Percentiles rank a stretch among this genome's conserved stretches.
Evolutionary conservation across 2,329 filamentous ascomycete species (phyloP).

Genomic region (Fusarium chaquense): DNA sequence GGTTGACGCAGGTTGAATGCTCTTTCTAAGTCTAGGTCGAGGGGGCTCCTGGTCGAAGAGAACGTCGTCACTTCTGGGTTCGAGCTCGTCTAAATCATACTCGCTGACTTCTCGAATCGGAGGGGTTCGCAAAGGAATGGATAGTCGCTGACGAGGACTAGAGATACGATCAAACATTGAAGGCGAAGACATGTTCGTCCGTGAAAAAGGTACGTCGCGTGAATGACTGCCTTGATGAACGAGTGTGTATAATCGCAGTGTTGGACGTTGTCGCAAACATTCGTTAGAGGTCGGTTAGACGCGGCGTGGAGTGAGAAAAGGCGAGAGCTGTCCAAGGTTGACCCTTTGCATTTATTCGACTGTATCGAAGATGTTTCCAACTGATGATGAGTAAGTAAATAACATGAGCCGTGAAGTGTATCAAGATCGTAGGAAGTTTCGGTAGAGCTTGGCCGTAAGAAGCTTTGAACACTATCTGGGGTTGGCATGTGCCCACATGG

Average conservation of each 20-base stretch:
- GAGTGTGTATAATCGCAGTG: slow-evolving; percentile 6
- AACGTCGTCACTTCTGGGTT: slow-evolving; percentile 53
- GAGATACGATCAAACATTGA: slow-evolving; percentile 48
- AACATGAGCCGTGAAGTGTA: background rate
- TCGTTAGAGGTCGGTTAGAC: slow-evolving; percentile 20
- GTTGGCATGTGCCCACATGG: slow-evolving; percentile 42
- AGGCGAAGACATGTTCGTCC: slow-evolving; percentile 45
- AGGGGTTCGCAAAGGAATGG: slow-evolving; percentile 47
- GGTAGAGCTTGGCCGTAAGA: slow-evolving; percentile 15
- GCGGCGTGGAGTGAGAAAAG: slow-evolving; percentile 1
- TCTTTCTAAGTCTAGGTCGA: slow-evolving; percentile 40
- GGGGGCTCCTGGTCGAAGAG: slow-evolving; percentile 40
- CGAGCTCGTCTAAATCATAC: slow-evolving; percentile 56
- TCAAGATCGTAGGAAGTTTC: slow-evolving; percentile 19
- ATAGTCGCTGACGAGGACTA: slow-evolving; percentile 41
- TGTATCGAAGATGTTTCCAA: no score
- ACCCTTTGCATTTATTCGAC: slow-evolving; percentile 4
- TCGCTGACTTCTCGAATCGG: slow-evolving; percentile 48
- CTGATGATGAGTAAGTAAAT: background rate
- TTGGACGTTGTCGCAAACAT: slow-evolving; percentile 22
- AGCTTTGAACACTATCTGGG: slow-evolving; percentile 33
- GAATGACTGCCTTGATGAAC: background rate
- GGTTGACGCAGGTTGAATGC: slow-evolving; percentile 13
- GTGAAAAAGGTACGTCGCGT: background rate
- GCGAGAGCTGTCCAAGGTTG: background rate